phyloP scores from a whole-genome alignment of 306 rosid genomes.

The Geum urbanum region DNA sequence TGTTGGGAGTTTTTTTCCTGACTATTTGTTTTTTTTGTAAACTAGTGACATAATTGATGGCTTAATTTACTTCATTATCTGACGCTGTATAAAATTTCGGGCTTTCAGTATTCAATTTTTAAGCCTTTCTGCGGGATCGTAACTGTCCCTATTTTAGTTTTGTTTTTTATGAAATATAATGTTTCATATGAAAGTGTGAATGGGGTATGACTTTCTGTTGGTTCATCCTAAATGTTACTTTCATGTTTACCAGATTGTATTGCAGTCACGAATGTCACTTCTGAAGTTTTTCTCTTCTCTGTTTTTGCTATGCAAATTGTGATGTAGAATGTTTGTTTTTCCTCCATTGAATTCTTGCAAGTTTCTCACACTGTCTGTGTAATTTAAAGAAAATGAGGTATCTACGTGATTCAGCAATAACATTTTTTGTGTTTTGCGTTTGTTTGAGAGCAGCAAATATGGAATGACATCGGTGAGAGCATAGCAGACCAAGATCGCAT shows the following conservation, averaged over 20 bases:
- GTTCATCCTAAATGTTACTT: slow-evolving; percentile 1
- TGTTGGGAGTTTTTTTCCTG: background rate
- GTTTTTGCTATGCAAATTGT: background rate
- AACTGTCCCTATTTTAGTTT: background rate
- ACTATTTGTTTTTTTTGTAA: background rate
- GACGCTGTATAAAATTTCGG: background rate
- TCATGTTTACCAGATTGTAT: background rate
- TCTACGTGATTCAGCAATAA: slow-evolving; percentile 3
- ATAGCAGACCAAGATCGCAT: slow-evolving; percentile 71
- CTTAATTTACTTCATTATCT: background rate
- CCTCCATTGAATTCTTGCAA: background rate
- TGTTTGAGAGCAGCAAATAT: slow-evolving; percentile 65
- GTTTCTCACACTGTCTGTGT: background rate
- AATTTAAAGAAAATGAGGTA: background rate
- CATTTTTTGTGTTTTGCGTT: slow-evolving; percentile 6
- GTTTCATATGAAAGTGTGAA: background rate
- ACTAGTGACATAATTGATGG: no score
- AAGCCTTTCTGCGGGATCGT: background rate
- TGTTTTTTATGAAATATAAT: background rate
- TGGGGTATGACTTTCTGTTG: slow-evolving; percentile 1
- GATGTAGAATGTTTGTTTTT: background rate
- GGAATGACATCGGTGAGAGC: slow-evolving; percentile 95
- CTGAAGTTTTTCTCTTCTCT: background rate
- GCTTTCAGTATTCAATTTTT: background rate
- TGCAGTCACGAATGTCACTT: background rate